Base-by-base conservation (phyloP, 2,329 filamentous ascomycete species). In the Penicillium italicum region DNA sequence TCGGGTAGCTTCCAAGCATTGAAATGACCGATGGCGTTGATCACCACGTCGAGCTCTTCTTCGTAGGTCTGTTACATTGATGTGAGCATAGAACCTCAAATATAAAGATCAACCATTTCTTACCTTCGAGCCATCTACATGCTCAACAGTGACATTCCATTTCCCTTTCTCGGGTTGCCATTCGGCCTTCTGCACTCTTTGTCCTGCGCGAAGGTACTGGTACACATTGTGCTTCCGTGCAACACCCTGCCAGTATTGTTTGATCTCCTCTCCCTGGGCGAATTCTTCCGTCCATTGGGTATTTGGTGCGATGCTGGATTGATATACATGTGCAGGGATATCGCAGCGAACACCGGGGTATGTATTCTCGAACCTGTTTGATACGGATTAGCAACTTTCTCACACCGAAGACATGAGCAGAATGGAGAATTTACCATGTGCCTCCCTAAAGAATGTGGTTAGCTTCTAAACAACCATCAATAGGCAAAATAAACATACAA, bases 341-440 rank as follows among this genome's bases (percentile, higher is more conserved):
- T 89, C 86, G 62, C 87, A 90, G 40, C 84, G 76, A 0, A 87
- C 84, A 1, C 85, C 86, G 0, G 85, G 85, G 59, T 88, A 88
- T 4, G 70, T 73, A 50, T 79, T 80, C 52, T 78, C 74, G 59
- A 74, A 62, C 72, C 68, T 57, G 58, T 62, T 26, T 53, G 54
- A 51, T 20, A 6, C 63, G 51, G 34, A 60, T 67, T 38, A 60
- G 31, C 33, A 33, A 55, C 14, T 7, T n/a, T 4, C 33, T 37
- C 33, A 31, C 26, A 9, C 16, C 16, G 8, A 18, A 22, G 49
- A 18, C 18, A n/a, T 9, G 36, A 53, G 20, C 6, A 12, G n/a
- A 24, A n/a, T 40, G 49, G 12, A 11, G 3, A 18, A 20, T 44
- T 20, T 66, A 72, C 75, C 77, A 80, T 37, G 76, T 79, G 14